phyloP scores from a whole-genome alignment of 495 filamentous ascomycete species.

The Astrocystis sublimbata region DNA sequence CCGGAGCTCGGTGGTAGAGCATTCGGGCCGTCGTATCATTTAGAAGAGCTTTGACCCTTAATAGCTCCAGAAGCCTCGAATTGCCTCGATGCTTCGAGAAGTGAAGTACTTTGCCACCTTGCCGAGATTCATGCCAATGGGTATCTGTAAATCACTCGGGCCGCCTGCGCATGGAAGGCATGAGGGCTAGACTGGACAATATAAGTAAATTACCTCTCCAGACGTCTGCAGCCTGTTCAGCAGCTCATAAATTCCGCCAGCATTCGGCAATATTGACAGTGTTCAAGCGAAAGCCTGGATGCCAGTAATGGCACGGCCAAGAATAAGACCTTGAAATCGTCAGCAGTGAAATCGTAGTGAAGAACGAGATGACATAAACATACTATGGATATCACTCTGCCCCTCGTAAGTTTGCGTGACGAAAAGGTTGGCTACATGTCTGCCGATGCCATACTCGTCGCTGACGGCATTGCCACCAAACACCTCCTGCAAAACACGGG shows the following conservation, averaged over 20 bases:
- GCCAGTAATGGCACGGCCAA: conserved; percentile 64
- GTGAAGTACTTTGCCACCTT: not conserved
- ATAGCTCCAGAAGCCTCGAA: not conserved
- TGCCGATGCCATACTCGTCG: conserved; percentile 92
- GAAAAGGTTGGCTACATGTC: conserved; percentile 95
- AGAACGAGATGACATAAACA: conserved; percentile 38
- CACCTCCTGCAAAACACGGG: conserved; percentile 83
- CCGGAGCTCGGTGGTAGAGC: not conserved
- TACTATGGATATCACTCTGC: conserved; percentile 93
- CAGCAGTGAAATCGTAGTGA: conserved; percentile 16
- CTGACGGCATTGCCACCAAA: conserved; percentile 97
- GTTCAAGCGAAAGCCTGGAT: conserved; percentile 57
- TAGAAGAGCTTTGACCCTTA: not conserved
- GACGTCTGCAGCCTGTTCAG: not conserved
- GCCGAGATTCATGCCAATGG: not conserved
- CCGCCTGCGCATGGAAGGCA: not conserved
- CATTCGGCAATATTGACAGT: not conserved
- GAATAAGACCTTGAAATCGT: conserved; percentile 52
- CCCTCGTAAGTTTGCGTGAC: conserved; percentile 98
- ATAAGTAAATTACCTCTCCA: too few species aligned
- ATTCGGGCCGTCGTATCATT: not conserved
- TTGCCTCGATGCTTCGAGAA: not conserved
- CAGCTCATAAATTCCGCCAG: not conserved
- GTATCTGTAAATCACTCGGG: too few species aligned
- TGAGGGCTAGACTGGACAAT: not conserved